Conservation (phyloP, 139 green algal species). For the Chlorella sp. region DNA sequence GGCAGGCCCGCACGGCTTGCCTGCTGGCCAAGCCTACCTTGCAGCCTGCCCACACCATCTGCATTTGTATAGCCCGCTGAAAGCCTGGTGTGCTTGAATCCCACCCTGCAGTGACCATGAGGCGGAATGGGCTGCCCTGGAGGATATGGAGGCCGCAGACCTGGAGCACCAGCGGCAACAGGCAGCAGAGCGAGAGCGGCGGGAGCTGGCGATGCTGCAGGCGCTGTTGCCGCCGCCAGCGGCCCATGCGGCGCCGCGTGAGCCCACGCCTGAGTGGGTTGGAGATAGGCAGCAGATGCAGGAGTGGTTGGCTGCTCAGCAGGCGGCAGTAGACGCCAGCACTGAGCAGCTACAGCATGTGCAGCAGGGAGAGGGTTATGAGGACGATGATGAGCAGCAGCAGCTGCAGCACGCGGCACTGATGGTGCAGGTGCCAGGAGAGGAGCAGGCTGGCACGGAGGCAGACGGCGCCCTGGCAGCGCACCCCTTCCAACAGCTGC, state of each 20-base stretch:
- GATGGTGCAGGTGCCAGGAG: neutral
- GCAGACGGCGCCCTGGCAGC: neutral
- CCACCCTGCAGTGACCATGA: slow-evolving; percentile 15
- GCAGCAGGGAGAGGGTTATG: neutral
- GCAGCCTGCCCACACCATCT: neutral
- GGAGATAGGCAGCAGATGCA: no score
- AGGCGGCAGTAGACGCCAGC: neutral
- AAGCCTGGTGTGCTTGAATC: neutral
- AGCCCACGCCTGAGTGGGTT: neutral
- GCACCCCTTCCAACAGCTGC: neutral
- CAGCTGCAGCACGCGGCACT: neutral
- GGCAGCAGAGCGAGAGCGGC: neutral
- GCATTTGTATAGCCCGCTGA: neutral
- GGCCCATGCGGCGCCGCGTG: neutral
- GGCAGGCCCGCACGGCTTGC: no score
- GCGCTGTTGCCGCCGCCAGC: neutral
- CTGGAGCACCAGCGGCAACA: neutral
- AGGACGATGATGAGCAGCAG: neutral
- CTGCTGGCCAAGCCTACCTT: neutral
- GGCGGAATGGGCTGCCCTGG: slow-evolving; percentile 3
- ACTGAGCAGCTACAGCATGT: neutral
- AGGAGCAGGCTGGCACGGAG: neutral
- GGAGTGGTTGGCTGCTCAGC: neutral
- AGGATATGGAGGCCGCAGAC: neutral
- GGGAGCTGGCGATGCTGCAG: slow-evolving; percentile 1